These are phyloP conservation scores for Trichodelitschia bisporula DNA, from an alignment of 495 filamentous ascomycete genomes.

Conservation along the genomic window DNA sequence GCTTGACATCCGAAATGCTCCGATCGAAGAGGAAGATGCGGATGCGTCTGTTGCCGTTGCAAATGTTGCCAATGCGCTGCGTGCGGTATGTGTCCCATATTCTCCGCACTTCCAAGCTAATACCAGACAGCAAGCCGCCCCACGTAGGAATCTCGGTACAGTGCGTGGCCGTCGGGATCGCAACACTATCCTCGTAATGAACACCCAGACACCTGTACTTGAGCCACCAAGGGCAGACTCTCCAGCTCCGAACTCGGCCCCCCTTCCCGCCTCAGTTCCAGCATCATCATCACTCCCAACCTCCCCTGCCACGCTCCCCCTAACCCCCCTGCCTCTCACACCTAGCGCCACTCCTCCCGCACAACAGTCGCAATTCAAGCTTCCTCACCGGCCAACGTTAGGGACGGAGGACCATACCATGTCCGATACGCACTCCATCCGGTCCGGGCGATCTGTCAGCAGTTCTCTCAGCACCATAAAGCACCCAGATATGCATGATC, in stretches of 20 bases:
- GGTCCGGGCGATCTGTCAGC: conserved; percentile 61
- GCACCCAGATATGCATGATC: conserved; percentile 61
- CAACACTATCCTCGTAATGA: conserved; percentile 13
- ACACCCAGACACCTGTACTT: conserved; percentile 7
- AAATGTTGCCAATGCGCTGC: conserved; percentile 71
- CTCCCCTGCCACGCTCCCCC: not conserved
- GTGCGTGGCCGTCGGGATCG: conserved; percentile 73
- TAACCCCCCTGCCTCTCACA: too few species aligned
- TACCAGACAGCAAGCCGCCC: conserved; percentile 28
- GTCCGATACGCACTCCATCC: conserved; percentile 80
- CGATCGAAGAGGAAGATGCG: conserved; percentile 76
- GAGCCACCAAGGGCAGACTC: conserved; percentile 2
- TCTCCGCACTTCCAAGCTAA: not conserved
- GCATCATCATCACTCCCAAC: conserved; percentile 5
- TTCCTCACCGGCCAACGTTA: conserved; percentile 6
- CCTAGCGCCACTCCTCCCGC: too few species aligned
- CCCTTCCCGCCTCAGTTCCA: conserved; percentile 2
- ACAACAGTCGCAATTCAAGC: conserved; percentile 13
- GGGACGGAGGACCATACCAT: conserved; percentile 27
- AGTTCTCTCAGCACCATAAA: conserved; percentile 30
- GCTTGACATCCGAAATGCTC: conserved; percentile 75
- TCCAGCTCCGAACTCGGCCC: conserved; percentile 1
- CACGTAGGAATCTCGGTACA: conserved; percentile 42
- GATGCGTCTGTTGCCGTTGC: conserved; percentile 75
- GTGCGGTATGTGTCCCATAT: conserved; percentile 24